A percentile compares a stretch with the other conserved stretches of the same genome.
These are phyloP conservation scores for Pythium guiyangense DNA, from an alignment of 352 stramenopile genomes.

Conservation along the genomic window DNA sequence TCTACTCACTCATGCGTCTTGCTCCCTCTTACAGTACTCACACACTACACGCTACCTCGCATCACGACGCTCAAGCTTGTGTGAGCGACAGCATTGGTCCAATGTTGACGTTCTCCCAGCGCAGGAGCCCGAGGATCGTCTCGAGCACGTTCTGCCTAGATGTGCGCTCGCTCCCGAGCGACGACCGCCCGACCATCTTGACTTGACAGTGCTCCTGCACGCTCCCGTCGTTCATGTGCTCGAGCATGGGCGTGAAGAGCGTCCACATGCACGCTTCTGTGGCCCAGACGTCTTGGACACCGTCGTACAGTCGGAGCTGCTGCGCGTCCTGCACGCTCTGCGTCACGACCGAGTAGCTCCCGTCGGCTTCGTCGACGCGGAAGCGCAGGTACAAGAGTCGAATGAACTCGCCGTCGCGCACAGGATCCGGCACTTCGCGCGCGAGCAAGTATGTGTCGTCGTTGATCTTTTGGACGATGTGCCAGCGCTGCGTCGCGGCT, in stretches of 20 bases:
- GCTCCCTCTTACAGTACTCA: no score
- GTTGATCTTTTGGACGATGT: conserved; percentile 48
- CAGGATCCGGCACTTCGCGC: conserved; percentile 28
- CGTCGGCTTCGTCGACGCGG: conserved; percentile 18
- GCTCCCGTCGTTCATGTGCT: conserved; percentile 4
- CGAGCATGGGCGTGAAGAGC: conserved; percentile 28
- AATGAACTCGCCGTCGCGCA: conserved; percentile 17
- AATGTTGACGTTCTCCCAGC: conserved; percentile 54
- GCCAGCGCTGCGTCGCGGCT: conserved; percentile 25
- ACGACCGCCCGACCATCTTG: conserved; percentile 30
- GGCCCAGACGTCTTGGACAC: neutral
- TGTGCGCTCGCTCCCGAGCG: conserved; percentile 7
- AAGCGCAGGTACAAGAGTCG: conserved; percentile 36
- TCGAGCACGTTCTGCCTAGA: conserved; percentile 30
- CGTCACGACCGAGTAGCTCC: neutral
- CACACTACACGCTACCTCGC: neutral
- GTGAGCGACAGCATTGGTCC: conserved; percentile 27
- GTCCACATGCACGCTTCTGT: conserved; percentile 36
- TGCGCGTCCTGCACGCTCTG: neutral
- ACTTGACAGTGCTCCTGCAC: conserved; percentile 33
- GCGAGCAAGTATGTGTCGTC: conserved; percentile 52
- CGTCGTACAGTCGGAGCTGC: conserved; percentile 16
- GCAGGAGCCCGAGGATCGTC: conserved; percentile 46
- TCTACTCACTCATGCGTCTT: no score
- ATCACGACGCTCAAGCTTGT: neutral